These are phyloP conservation scores for Haplosporangium gracile DNA, from an alignment of 192 early-diverging fungal species.

Conservation along the genomic window DNA sequence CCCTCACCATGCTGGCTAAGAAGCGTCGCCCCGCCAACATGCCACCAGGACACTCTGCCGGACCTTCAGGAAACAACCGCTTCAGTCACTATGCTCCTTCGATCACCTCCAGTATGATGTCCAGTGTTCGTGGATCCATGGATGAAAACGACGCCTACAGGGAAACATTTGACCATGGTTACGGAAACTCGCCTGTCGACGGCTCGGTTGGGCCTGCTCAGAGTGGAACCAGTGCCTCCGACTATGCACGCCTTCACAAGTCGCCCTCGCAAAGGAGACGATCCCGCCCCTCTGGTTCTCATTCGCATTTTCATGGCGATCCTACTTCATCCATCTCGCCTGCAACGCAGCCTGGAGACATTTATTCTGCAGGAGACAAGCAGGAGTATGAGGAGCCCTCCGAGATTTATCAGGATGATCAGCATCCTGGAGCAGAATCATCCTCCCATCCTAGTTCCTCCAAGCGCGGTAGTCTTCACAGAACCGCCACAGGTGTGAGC, in stretches of 20 bases:
- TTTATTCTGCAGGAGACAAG: constrained; percentile 16
- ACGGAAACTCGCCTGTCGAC: not conserved
- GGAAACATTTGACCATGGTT: not conserved
- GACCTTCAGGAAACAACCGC: constrained; percentile 21
- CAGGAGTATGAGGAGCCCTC: constrained; percentile 27
- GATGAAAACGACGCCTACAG: constrained; percentile 25
- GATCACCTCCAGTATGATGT: constrained; percentile 54
- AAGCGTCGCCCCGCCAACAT: constrained; percentile 3
- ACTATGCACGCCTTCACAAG: constrained; percentile 51
- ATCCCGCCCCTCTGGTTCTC: constrained; percentile 20
- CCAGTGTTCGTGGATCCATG: constrained; percentile 46
- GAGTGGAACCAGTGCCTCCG: constrained; percentile 45
- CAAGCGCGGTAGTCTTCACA: constrained; percentile 36
- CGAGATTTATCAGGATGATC: constrained; percentile 16
- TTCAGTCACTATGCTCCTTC: constrained; percentile 45
- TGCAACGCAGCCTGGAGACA: not conserved
- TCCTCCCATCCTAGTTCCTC: constrained; percentile 8
- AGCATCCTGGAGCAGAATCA: constrained; percentile 1
- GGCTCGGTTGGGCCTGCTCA: constrained; percentile 19
- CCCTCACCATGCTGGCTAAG: constrained; percentile 62
- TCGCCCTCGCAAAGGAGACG: constrained; percentile 17
- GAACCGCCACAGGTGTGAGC: constrained; percentile 22
- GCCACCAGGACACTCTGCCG: not conserved
- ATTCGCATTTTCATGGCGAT: not conserved
- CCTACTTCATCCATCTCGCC: not conserved